Evolutionary conservation across 129 eudicot species (phyloP), one percentile per base, ranked within the genome.

Genomic region (Flaveria robusta): DNA sequence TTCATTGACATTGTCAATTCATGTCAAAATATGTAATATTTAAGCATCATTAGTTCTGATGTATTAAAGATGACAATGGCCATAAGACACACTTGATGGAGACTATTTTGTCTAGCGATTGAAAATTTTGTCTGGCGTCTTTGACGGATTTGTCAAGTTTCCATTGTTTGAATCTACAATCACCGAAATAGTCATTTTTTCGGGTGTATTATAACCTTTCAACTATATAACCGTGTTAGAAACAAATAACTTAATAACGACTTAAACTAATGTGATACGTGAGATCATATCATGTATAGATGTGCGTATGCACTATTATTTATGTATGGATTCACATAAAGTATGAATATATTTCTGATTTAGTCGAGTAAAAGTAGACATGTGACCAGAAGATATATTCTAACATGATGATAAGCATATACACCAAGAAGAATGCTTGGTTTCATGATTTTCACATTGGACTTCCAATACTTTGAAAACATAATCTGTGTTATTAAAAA

Each of bases 1-100:
- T 24, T 60, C 65, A 22, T 58, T 58, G 65, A 23, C 31, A 58
- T 58, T 56, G 29, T 56, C 63, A 55, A 55, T 52, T 52, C 59
- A 20, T 18, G 60, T 52, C 60, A 54, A 54, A 19, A 18, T 18
- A 1, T 54, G 62, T 54, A 19, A 54, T 54, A 10, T 19, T 7
- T 54, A 54, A 51, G 7, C 8, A 54, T 54, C 24, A 52, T 52
- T 18, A 34, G 39, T 34, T 55, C 22, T 8, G 27, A 56, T 9
- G 64, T 58, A 58, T 10, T 23, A 34, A 58, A 22, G 31, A 23
- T 22, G 34, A 58, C 65, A 58, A 58, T 58, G 31, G 65, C 34
- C 9, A 58, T 24, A 58, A 58, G 65, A 58, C 65, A 23, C 11
- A 10, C 31, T 3, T 58, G 65, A 58, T 58, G 31, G 14, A 29